These are phyloP conservation scores for Taiwanofungus camphoratus DNA, from an alignment of 1,284 basidiomycete genomes.

Conservation along the genomic window DNA sequence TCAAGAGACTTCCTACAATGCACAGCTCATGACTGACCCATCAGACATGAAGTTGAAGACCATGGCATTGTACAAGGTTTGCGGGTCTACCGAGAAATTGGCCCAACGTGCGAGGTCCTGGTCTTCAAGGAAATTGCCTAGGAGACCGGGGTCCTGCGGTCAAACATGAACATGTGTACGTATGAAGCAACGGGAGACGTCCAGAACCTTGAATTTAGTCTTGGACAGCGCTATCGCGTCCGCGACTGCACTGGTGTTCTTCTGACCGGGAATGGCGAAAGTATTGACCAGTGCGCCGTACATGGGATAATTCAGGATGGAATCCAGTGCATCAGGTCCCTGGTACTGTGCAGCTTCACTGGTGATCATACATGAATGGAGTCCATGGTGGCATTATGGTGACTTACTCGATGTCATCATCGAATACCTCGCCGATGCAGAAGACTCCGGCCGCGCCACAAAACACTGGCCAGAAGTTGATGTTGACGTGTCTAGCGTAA, in stretches of 20 bases:
- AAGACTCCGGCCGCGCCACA: slow-evolving; percentile 72
- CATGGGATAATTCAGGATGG: slow-evolving; percentile 49
- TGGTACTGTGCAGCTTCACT: slow-evolving; percentile 25
- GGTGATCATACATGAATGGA: slow-evolving; percentile 3
- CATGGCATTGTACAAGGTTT: slow-evolving; percentile 34
- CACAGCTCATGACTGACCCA: slow-evolving; percentile 16
- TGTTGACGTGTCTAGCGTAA: slow-evolving; percentile 63
- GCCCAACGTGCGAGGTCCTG: slow-evolving; percentile 51
- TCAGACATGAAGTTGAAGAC: slow-evolving; percentile 31
- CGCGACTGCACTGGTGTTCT: slow-evolving; percentile 31
- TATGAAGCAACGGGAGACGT: background rate
- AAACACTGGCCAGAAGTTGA: slow-evolving; percentile 68
- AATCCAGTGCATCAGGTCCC: slow-evolving; percentile 36
- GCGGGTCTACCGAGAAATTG: slow-evolving; percentile 34
- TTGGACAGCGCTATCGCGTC: slow-evolving; percentile 28
- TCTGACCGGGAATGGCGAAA: slow-evolving; percentile 29
- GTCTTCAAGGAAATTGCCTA: slow-evolving; percentile 58
- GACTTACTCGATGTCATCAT: slow-evolving; percentile 47
- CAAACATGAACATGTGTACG: background rate
- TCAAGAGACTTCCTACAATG: slow-evolving; percentile 23
- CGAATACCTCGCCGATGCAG: slow-evolving; percentile 82
- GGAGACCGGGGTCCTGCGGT: slow-evolving; percentile 26
- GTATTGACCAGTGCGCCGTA: slow-evolving; percentile 40
- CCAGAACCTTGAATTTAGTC: slow-evolving; percentile 26
- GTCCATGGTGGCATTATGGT: background rate